These are phyloP conservation scores for Asclepias syriaca DNA, from an alignment of 257 asterid species.

Conservation along the genomic window DNA sequence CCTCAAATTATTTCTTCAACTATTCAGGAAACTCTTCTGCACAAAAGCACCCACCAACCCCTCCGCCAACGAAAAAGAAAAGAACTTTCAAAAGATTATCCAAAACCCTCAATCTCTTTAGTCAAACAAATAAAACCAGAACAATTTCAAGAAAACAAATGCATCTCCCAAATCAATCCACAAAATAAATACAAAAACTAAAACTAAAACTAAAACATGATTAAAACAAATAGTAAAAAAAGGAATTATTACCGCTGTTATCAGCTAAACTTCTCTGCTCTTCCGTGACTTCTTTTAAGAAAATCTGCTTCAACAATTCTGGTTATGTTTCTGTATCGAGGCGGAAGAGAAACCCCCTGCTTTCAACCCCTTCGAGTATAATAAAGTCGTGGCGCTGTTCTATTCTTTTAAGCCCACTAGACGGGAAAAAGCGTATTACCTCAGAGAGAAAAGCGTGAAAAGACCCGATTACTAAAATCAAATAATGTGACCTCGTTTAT, in stretches of 20 bases:
- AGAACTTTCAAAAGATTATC: too few relatives aligned
- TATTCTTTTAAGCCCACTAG: not conserved
- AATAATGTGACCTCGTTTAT: too few relatives aligned
- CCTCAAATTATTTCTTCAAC: not conserved
- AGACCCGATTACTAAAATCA: too few relatives aligned
- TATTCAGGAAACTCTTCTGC: too few relatives aligned
- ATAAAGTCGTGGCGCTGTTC: not conserved
- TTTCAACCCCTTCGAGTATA: too few relatives aligned
- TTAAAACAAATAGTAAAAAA: too few relatives aligned
- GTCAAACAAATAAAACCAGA: not conserved
- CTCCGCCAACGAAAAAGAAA: too few relatives aligned
- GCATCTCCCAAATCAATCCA: not conserved
- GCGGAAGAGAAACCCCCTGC: too few relatives aligned
- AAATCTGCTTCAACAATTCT: not conserved
- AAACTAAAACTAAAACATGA: not conserved
- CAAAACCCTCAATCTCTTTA: too few relatives aligned
- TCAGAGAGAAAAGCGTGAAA: too few relatives aligned
- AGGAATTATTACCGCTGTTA: not conserved
- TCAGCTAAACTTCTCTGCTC: not conserved
- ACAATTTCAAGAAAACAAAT: not conserved
- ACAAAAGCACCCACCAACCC: too few relatives aligned
- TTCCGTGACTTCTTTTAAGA: not conserved
- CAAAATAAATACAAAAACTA: not conserved
- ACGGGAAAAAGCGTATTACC: not conserved
- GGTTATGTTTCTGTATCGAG: not conserved